Conservation (phyloP, 75 land plant genomes). For the Cupressus sempervirens region DNA sequence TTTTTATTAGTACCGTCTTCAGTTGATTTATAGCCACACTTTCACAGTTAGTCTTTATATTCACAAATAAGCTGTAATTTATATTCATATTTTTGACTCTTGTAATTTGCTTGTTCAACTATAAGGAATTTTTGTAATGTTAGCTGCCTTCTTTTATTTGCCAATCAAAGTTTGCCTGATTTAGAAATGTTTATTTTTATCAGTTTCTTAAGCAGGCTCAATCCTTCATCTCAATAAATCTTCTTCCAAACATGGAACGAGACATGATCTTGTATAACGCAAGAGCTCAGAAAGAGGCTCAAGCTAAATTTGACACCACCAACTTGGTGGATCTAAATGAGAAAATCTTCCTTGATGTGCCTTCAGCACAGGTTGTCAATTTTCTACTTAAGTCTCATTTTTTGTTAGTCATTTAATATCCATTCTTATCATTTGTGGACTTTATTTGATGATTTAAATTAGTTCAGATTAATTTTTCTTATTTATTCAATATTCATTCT, state of each 20-base stretch:
- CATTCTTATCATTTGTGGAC: background rate
- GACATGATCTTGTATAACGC: conserved; percentile 41
- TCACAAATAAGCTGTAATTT: background rate
- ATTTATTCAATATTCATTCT: background rate
- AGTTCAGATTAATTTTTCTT: background rate
- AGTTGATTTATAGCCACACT: too few relatives aligned
- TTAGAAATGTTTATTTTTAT: background rate
- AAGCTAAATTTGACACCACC: conserved; percentile 42
- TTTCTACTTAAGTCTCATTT: background rate
- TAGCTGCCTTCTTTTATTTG: background rate
- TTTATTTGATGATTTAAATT: background rate
- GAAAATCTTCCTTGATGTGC: conserved; percentile 26
- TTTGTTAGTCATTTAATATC: background rate
- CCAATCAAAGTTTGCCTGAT: background rate
- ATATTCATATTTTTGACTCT: background rate
- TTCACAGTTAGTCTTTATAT: too few relatives aligned
- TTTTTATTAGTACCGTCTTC: too few relatives aligned
- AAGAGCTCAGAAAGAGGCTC: conserved; percentile 46
- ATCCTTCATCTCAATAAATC: conserved; percentile 36
- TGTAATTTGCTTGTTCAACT: background rate
- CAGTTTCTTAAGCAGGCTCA: conserved; percentile 49
- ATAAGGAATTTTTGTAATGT: background rate
- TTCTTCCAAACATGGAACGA: conserved; percentile 39
- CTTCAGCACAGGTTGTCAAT: conserved; percentile 38
- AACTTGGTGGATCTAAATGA: conserved; percentile 32